Evolutionary conservation across 768 basidiomycete genomes (phyloP).

Genomic region (Serendipita sp.): DNA sequence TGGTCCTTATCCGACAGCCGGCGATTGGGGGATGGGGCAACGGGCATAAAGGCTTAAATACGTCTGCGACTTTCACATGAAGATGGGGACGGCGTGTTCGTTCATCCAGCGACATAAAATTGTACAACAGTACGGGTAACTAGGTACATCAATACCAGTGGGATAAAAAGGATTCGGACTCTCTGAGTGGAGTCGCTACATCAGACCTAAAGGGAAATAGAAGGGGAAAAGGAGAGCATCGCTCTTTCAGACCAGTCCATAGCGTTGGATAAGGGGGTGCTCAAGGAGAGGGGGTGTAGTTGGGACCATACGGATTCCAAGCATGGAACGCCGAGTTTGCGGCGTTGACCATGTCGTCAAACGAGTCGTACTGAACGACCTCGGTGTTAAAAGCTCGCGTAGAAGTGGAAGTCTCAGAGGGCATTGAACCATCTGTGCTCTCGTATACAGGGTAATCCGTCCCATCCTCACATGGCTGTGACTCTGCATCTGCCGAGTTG

Average conservation of each 20-base stretch:
- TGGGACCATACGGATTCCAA: not conserved
- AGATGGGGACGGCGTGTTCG: not conserved
- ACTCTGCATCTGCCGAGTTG: not conserved
- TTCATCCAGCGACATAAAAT: not conserved
- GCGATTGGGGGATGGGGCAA: too few species aligned
- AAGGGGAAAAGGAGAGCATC: too few species aligned
- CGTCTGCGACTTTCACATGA: not conserved
- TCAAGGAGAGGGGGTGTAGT: not conserved
- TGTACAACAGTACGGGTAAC: not conserved
- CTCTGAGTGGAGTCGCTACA: too few species aligned
- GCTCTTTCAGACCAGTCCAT: too few species aligned
- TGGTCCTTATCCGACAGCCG: too few species aligned
- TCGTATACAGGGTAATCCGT: not conserved
- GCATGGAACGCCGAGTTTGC: slow-evolving; percentile 2
- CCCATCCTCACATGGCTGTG: not conserved
- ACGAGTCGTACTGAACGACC: not conserved
- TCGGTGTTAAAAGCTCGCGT: not conserved
- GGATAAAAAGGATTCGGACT: too few species aligned
- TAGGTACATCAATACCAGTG: not conserved
- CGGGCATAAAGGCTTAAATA: too few species aligned
- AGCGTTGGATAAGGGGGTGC: too few species aligned
- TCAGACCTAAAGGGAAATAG: too few species aligned
- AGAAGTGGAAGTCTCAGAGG: not conserved
- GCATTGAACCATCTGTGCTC: not conserved
- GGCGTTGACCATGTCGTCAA: slow-evolving; percentile 2